These are phyloP conservation scores for Pisolithus orientalis DNA, from an alignment of 768 basidiomycete genomes.

Conservation along the genomic window DNA sequence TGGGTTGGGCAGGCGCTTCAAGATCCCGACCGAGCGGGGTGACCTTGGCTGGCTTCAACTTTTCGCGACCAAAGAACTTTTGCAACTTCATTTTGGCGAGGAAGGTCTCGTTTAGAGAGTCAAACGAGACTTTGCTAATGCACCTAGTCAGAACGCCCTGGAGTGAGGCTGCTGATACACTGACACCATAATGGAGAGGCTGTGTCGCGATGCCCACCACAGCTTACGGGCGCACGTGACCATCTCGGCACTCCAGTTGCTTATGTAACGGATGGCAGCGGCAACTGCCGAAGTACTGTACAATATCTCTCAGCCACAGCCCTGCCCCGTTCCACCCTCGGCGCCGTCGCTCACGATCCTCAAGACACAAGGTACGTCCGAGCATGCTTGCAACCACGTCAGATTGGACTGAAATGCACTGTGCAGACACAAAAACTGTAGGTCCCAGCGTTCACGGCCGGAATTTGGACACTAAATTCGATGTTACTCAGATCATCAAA, in stretches of 20 bases:
- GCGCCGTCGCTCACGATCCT: slow-evolving; percentile 27
- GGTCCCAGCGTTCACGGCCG: not conserved
- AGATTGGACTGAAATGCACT: not conserved
- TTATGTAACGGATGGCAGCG: slow-evolving; percentile 1
- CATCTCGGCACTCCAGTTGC: not conserved
- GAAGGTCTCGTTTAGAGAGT: not conserved
- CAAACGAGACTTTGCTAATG: too few relatives aligned
- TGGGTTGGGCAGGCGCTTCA: slow-evolving; percentile 11
- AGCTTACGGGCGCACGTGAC: slow-evolving; percentile 2
- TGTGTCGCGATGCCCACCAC: slow-evolving; percentile 5
- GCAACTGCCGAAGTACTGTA: slow-evolving; percentile 22
- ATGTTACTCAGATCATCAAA: slow-evolving; percentile 29
- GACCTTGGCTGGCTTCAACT: slow-evolving; percentile 33
- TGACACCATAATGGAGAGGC: slow-evolving; percentile 1
- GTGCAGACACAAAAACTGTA: not conserved
- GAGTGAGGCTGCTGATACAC: not conserved
- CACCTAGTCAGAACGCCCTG: not conserved
- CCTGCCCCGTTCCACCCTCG: slow-evolving; percentile 14
- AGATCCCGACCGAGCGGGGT: slow-evolving; percentile 19
- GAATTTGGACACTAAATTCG: not conserved
- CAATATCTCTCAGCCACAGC: slow-evolving; percentile 27
- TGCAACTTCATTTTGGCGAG: slow-evolving; percentile 40
- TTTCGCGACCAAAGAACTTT: slow-evolving; percentile 52
- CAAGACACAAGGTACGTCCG: slow-evolving; percentile 20
- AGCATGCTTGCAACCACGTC: not conserved